Conservation (phyloP, 352 stramenopile species). For the Elongisporangium anandrum region DNA sequence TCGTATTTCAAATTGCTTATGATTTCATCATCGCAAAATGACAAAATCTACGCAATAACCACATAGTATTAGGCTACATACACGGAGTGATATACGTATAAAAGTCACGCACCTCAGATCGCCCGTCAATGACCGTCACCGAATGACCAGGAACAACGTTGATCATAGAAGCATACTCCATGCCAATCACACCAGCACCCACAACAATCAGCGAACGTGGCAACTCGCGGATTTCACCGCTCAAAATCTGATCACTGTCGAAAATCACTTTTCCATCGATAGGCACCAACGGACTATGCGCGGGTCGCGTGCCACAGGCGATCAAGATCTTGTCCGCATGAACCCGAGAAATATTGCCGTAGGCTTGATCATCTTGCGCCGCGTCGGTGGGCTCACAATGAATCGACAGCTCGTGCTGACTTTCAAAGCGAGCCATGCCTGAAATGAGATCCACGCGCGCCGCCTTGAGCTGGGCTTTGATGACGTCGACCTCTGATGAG, state of each 20-base stretch:
- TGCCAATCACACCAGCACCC: conserved; percentile 85
- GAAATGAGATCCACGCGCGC: conserved; percentile 69
- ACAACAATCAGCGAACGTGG: conserved; percentile 78
- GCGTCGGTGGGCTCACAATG: conserved; percentile 5
- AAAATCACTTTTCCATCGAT: conserved; percentile 84
- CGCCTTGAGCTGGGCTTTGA: conserved; percentile 74
- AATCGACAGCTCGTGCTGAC: conserved; percentile 77
- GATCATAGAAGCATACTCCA: conserved; percentile 91
- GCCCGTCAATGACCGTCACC: conserved; percentile 84
- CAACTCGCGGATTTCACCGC: conserved; percentile 54
- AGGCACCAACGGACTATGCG: conserved; percentile 69
- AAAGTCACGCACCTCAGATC: conserved; percentile 42
- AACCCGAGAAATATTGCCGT: conserved; percentile 24
- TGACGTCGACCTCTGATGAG: conserved; percentile 75
- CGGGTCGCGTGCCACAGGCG: conserved; percentile 78
- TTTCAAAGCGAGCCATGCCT: conserved; percentile 70
- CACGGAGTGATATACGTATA: background rate
- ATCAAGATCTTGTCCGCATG: conserved; percentile 81
- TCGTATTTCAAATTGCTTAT: conserved; percentile 86
- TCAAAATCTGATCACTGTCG: conserved; percentile 81
- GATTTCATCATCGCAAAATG: conserved; percentile 84
- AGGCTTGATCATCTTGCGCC: background rate
- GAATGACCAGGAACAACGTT: conserved; percentile 84
- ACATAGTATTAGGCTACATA: background rate
- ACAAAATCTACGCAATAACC: conserved; percentile 54